Conservation (phyloP, 305 asterid genomes). For the Fraxinus nigra region DNA sequence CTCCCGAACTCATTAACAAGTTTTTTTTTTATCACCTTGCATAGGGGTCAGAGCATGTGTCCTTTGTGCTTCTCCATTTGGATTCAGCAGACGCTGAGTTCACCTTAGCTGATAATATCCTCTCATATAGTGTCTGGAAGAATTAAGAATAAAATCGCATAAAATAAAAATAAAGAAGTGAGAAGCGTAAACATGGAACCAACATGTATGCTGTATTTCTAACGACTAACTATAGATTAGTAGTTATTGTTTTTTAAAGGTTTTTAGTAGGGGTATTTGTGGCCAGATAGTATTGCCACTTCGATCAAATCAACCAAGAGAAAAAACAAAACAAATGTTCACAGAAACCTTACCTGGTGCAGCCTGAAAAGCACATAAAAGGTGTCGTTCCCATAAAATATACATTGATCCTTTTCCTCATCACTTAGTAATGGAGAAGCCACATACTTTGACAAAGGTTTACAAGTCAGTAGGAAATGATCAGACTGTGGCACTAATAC, state of each 20-base stretch:
- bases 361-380: constrained; percentile 89
- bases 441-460: constrained; percentile 79
- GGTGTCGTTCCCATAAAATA: constrained; percentile 88
- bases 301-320: not conserved
- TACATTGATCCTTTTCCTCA: constrained; percentile 40
- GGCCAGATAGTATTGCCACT: not conserved
- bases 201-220: not conserved
- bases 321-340: not conserved
- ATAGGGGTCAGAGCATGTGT: constrained; percentile 52
- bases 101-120: constrained; percentile 68
- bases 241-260: not conserved
- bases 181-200: constrained; percentile 4
- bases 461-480: constrained; percentile 58
- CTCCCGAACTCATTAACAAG: constrained; percentile 16
- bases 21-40: constrained; percentile 38
- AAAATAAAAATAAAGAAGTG: not conserved
- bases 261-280: not conserved
- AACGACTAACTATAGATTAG: not conserved
- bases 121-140: constrained; percentile 58
- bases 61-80: constrained; percentile 61
- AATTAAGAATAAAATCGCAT: constrained; percentile 1
- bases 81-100: constrained; percentile 50
- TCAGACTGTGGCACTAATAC: constrained; percentile 56
- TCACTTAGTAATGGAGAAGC: constrained; percentile 38
- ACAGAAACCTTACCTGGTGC: constrained; percentile 67